Percentiles rank a stretch among this genome's conserved stretches.
These are phyloP conservation scores for Colletotrichum sp. DNA, from an alignment of 2,329 filamentous ascomycete species.

Conservation along the genomic window DNA sequence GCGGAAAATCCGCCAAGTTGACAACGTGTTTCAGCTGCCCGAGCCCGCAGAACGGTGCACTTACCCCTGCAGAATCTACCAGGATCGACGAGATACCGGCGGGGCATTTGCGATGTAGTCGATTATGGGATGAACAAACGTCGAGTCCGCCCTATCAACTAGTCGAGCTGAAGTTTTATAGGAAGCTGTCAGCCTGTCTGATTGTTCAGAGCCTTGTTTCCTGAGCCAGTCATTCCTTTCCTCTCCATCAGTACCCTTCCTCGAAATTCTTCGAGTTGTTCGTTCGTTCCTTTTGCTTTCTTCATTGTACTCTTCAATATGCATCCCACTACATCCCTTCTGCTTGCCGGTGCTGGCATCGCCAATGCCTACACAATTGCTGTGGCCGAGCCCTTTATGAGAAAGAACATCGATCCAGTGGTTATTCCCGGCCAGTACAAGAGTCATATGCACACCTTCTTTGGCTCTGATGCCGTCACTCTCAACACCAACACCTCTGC, in stretches of 20 bases:
- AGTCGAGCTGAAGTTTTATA: background rate
- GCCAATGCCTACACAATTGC: slow-evolving; percentile 28
- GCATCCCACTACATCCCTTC: background rate
- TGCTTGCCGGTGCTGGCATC: slow-evolving; percentile 18
- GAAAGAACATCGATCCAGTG: slow-evolving; percentile 38
- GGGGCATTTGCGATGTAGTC: background rate
- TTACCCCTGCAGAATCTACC: background rate
- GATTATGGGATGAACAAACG: background rate
- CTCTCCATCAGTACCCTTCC: background rate
- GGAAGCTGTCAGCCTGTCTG: background rate
- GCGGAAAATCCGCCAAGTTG: background rate
- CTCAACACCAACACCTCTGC: slow-evolving; percentile 28
- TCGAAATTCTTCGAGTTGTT: background rate
- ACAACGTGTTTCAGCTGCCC: background rate
- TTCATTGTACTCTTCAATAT: background rate
- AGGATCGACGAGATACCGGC: background rate
- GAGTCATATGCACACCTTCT: slow-evolving; percentile 39
- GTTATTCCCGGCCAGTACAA: slow-evolving; percentile 34
- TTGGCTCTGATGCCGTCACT: slow-evolving; percentile 37
- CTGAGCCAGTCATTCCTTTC: background rate
- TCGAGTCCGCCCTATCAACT: background rate
- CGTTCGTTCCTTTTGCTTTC: background rate
- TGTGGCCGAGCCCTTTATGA: slow-evolving; percentile 28
- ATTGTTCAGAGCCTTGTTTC: background rate
- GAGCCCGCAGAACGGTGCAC: background rate